Conservation (phyloP, 768 basidiomycete species). For the Sporobolomyces pararoseus region DNA sequence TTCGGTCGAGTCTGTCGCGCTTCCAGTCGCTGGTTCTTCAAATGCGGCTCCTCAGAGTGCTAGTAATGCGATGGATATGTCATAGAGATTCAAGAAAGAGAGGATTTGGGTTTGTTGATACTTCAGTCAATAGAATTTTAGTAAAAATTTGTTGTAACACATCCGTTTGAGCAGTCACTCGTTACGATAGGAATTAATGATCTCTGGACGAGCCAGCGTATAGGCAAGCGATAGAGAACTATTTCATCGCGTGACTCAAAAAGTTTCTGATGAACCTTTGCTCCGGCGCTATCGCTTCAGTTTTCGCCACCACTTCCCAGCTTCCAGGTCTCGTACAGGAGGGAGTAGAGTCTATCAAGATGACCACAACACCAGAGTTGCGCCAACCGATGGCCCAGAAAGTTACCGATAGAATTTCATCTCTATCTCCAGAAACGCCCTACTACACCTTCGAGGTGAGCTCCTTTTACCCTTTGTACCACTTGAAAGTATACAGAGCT, state of each 20-base stretch:
- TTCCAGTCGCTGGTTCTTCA: conserved; percentile 10
- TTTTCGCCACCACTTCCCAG: background rate
- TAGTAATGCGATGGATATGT: conserved; percentile 15
- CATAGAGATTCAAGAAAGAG: background rate
- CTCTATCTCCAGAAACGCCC: conserved; percentile 55
- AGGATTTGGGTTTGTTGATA: too few species aligned
- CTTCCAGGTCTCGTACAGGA: background rate
- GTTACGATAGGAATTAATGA: too few species aligned
- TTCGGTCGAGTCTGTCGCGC: conserved; percentile 1
- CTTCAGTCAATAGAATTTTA: too few species aligned
- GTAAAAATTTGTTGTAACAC: background rate
- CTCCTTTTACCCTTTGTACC: background rate
- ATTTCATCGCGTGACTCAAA: too few species aligned
- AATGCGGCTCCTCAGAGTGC: background rate
- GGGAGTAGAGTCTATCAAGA: background rate
- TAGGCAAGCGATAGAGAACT: too few species aligned
- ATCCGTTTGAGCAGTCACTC: too few species aligned
- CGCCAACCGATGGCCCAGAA: conserved; percentile 50
- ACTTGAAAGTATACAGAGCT: background rate
- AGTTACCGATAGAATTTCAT: conserved; percentile 64
- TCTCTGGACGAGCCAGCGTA: too few species aligned
- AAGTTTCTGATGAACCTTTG: too few species aligned
- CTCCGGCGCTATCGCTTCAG: too few species aligned
- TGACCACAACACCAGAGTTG: conserved; percentile 26
- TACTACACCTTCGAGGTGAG: conserved; percentile 80